Evolutionary conservation across 108 stramenopile genomes (phyloP), one percentile per base, ranked within the genome.

Genomic region (Seminavis robusta): DNA sequence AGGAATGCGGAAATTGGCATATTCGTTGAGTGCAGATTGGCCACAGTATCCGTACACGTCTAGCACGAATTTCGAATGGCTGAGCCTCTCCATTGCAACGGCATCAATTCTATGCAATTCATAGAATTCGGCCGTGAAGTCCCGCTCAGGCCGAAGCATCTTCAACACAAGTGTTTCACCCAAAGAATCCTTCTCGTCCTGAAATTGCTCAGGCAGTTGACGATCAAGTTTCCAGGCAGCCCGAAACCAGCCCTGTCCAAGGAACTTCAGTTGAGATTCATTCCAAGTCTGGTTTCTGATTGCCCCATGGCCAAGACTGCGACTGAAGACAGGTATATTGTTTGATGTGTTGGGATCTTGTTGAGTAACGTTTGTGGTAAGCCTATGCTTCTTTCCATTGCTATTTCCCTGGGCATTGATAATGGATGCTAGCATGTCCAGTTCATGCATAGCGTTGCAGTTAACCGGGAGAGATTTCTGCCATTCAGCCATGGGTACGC

Each of bases 21-120:
- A 44, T 68, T 93, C 92, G 52, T 93, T 93, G 44, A 93, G 61
- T 9, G 86, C 92, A 30, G 78, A 80, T 54, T 93, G 87, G 32
- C 88, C 92, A 56, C 92, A 93, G 46, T 83, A 89, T 0, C 88
- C 92, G 47, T 90, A 88, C 9, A 88, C 83, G 61, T 93, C 61
- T 47, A 93, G 56, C 0, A 93, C 84, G 49, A 73, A 86, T 16
- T 86, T 80, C 13, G 80, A 83, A 47, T 59, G 74, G 23, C 84
- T 84, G 33, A 93, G 61, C 2, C 88, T 73, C 56, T 93, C 92
- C 88, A 90, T 90, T 36, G 92, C 92, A 4, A 93, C 70, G 3
- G 92, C 92, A 63, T 93, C 92, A 38, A 81, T 66, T 16, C 88
- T 80, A 56, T 93, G 86, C 28, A 87, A 56, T 55, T 93, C 88